phyloP scores from a whole-genome alignment of 2,329 filamentous ascomycete genomes.

The Colletotrichum limetticola region DNA sequence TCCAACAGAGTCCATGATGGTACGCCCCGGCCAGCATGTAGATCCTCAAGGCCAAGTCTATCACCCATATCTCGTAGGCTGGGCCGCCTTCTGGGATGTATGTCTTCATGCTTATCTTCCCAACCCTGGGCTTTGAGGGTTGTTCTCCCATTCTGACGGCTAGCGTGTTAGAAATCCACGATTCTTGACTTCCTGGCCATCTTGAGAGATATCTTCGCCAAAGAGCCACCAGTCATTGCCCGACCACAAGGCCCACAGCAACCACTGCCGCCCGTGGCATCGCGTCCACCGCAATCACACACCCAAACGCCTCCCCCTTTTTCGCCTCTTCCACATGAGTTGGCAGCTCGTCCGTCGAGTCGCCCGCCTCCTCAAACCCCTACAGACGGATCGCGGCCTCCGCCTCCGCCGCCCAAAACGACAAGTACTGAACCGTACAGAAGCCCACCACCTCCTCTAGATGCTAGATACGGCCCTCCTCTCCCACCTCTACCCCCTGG shows the following conservation, averaged over 20 bases:
- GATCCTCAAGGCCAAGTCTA: constrained; percentile 93
- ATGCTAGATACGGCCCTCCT: constrained; percentile 40
- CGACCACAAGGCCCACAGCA: constrained; percentile 65
- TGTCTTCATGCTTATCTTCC: constrained; percentile 50
- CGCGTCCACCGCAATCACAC: constrained; percentile 42
- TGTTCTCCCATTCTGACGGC: background rate
- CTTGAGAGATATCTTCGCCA: constrained; percentile 87
- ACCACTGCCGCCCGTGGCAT: constrained; percentile 45
- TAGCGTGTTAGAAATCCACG: constrained; percentile 77
- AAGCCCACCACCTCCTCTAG: constrained; percentile 36
- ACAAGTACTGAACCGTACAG: constrained; percentile 47
- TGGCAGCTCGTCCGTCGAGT: constrained; percentile 56
- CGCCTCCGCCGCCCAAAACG: constrained; percentile 67
- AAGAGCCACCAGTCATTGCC: constrained; percentile 91
- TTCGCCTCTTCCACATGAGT: constrained; percentile 77
- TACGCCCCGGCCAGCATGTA: constrained; percentile 94
- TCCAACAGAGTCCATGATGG: constrained; percentile 87
- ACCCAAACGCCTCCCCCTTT: constrained; percentile 69
- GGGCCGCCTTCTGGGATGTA: constrained; percentile 91
- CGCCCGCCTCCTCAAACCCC: constrained; percentile 46
- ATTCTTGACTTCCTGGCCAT: constrained; percentile 85
- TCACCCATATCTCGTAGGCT: constrained; percentile 93
- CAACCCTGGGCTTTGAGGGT: background rate
- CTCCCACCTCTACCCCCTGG: constrained; percentile 45
- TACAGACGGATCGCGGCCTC: constrained; percentile 49